Base-by-base conservation (phyloP, 2,329 filamentous ascomycete species). In the Cytospora paraplurivora region DNA sequence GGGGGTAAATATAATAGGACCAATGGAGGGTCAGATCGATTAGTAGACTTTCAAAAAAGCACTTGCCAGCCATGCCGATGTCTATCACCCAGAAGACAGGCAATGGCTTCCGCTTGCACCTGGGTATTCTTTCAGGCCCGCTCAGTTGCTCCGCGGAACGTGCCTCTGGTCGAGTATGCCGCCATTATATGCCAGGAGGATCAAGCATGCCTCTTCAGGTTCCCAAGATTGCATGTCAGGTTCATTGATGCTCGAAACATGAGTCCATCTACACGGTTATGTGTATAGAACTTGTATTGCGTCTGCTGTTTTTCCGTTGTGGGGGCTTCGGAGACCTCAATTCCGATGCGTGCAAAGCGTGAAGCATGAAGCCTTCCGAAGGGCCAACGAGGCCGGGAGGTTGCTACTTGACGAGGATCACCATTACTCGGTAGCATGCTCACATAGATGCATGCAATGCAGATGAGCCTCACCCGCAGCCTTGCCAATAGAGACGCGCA, bases 381-480 rank as follows among this genome's bases (percentile, higher is more conserved):
- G 32, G 35, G 10, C 7, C n/a, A 32, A 10, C 27, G 47, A 15
- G 12, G 37, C 56, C 33, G n/a, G 33, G 53, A 19, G 37, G 27
- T 54, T 10, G 49, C 10, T 12, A 13, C 13, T 49, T 51, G 41
- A 60, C 55, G 41, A 49, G 13, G 38, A 34, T 27, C 44, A n/a
- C 13, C 41, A 19, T 33, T 13, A n/a, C 54, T 21, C 13, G 32
- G 44, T 47, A 54, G 58, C 41, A 38, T 55, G 54, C 59, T 58
- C 49, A 13, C 56, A 10, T 17, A 49, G 35, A 54, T 34, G 27
- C 33, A 54, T 34, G 27, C 33, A 32, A 8, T 47, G 41, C 15
- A 11, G 58, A 27, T 27, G 27, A 64, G 62, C 62, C 62, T 64
- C 34, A 50, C 54, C 62, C 21, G 13, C 59, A 64, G 62, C 62